A percentile compares a stretch with the other conserved stretches of the same genome.
These are phyloP conservation scores for Albifimbria verrucaria DNA, from an alignment of 2,329 filamentous ascomycete species.

Conservation along the genomic window DNA sequence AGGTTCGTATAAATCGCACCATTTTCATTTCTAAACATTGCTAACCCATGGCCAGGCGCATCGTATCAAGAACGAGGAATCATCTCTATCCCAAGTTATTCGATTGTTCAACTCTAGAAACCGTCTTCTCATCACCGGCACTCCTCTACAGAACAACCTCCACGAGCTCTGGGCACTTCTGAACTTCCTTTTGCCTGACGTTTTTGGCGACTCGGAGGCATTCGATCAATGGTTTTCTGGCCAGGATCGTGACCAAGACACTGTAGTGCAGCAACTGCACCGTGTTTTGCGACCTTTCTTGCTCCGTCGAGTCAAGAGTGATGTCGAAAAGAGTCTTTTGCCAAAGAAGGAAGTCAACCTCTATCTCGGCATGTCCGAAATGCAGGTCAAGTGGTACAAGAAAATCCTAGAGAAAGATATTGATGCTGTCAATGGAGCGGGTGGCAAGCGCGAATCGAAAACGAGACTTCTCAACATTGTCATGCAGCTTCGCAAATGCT, in stretches of 20 bases:
- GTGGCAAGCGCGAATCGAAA: slow-evolving; percentile 95
- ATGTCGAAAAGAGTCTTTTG: slow-evolving; percentile 95
- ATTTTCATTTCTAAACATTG: not conserved
- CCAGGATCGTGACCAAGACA: slow-evolving; percentile 87
- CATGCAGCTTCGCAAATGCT: slow-evolving; percentile 98
- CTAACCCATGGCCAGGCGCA: slow-evolving; percentile 54
- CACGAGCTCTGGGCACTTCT: slow-evolving; percentile 97
- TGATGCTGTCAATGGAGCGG: slow-evolving; percentile 94
- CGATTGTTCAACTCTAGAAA: slow-evolving; percentile 95
- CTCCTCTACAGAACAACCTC: slow-evolving; percentile 94
- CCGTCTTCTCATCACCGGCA: slow-evolving; percentile 91
- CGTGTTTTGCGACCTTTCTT: slow-evolving; percentile 90
- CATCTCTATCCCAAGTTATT: slow-evolving; percentile 92
- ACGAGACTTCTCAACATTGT: slow-evolving; percentile 96
- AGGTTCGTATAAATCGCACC: slow-evolving; percentile 36
- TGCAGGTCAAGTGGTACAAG: slow-evolving; percentile 99
- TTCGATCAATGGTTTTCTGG: slow-evolving; percentile 98
- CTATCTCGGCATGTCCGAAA: slow-evolving; percentile 97
- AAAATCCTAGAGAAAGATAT: slow-evolving; percentile 99
- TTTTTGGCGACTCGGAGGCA: slow-evolving; percentile 93
- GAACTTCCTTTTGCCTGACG: slow-evolving; percentile 96
- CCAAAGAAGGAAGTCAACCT: slow-evolving; percentile 98
- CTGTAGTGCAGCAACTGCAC: slow-evolving; percentile 93
- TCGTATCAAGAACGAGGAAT: slow-evolving; percentile 99
- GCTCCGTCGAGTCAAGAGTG: slow-evolving; percentile 91